These are phyloP conservation scores for Flaveria brownii DNA, from an alignment of 129 eudicot species.

Conservation along the genomic window DNA sequence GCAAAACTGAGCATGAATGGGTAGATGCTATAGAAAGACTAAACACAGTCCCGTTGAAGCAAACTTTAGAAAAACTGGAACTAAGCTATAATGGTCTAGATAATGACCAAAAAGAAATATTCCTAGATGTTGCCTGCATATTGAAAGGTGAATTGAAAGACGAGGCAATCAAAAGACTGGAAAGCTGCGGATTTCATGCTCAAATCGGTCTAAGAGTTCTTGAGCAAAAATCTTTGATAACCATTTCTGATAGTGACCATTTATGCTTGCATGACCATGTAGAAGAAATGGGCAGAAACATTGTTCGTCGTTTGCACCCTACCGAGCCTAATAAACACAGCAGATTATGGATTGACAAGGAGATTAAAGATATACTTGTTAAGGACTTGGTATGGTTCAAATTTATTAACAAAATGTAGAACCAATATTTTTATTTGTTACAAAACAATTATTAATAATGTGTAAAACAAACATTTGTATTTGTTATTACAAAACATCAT, in stretches of 20 bases:
- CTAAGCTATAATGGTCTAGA: not conserved
- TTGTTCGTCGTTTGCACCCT: slow-evolving; percentile 3
- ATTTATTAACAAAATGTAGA: not conserved
- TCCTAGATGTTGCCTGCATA: not conserved
- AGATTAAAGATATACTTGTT: slow-evolving; percentile 3
- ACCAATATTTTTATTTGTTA: not conserved
- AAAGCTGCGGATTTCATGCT: slow-evolving; percentile 4
- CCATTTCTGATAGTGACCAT: not conserved
- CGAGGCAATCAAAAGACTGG: not conserved
- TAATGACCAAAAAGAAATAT: not conserved
- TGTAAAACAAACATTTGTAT: too few relatives aligned
- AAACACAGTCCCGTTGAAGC: not conserved
- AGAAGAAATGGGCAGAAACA: slow-evolving; percentile 6
- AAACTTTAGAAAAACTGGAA: not conserved
- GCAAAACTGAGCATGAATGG: slow-evolving; percentile 3
- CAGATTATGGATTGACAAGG: not conserved
- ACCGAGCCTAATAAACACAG: not conserved
- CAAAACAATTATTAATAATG: not conserved
- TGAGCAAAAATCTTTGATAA: not conserved
- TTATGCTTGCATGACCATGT: not conserved
- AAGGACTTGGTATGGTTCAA: not conserved
- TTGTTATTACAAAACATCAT: not conserved
- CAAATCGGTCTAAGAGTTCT: not conserved
- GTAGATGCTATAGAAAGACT: slow-evolving; percentile 5
- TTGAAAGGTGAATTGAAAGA: not conserved